Percentiles rank a stretch among this genome's conserved stretches.
Evolutionary conservation across 2,329 filamentous ascomycete genomes (phyloP).

Genomic region (Stromatinia cepivora): DNA sequence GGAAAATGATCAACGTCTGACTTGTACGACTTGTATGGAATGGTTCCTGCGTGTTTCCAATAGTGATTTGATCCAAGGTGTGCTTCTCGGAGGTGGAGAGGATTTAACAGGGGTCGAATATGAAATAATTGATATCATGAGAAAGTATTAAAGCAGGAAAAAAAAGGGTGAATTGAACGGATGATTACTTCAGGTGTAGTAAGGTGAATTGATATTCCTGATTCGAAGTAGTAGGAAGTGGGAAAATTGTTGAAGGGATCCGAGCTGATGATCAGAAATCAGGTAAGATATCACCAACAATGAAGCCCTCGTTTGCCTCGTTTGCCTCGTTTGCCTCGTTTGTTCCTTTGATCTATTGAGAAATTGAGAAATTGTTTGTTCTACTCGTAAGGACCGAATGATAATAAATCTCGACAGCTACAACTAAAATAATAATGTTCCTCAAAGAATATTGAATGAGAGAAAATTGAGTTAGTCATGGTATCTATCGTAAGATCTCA

Average conservation of each 20-base stretch:
- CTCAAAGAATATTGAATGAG: not conserved
- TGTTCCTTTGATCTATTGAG: slow-evolving; percentile 5
- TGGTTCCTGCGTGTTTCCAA: not conserved
- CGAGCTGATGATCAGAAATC: not conserved
- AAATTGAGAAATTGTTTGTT: not conserved
- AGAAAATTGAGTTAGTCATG: slow-evolving; percentile 4
- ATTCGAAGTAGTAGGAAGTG: not conserved
- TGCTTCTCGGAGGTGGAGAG: not conserved
- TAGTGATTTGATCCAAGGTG: not conserved
- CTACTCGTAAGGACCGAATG: not conserved
- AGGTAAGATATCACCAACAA: not conserved
- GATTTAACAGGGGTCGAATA: not conserved
- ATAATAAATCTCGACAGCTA: not conserved
- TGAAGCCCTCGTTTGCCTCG: slow-evolving; percentile 14
- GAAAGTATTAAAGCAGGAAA: not conserved
- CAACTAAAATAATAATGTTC: not conserved
- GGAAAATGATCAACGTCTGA: slow-evolving; percentile 5
- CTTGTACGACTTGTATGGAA: not conserved
- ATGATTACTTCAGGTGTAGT: not conserved
- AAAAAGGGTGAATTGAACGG: slow-evolving; percentile 2
- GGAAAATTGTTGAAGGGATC: not conserved
- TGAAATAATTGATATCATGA: slow-evolving; percentile 7
- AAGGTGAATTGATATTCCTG: not conserved
- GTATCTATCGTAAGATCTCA: not conserved
- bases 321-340: no score